Conservation (phyloP, 1,284 basidiomycete species). For the Schizophyllum commune region DNA sequence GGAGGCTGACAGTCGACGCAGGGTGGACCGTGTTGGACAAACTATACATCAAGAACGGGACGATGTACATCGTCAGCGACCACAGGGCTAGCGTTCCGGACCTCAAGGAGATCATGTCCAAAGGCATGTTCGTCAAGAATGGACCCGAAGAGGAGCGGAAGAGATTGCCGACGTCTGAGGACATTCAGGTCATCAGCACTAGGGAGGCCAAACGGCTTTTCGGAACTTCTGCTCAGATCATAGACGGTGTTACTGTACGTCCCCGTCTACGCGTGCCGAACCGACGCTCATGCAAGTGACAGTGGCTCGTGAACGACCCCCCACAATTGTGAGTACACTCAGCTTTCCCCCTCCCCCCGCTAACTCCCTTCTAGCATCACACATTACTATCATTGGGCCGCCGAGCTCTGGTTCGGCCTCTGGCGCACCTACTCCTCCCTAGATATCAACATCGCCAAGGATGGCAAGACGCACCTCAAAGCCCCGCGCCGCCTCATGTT, state of each 20-base stretch:
- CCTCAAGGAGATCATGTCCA: conserved; percentile 48
- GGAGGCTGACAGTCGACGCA: conserved; percentile 16
- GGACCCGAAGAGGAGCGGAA: conserved; percentile 34
- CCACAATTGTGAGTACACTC: conserved; percentile 63
- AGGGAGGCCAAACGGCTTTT: conserved; percentile 63
- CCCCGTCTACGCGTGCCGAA: neutral
- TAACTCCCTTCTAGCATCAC: conserved; percentile 42
- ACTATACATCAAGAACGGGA: conserved; percentile 70
- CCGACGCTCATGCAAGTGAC: neutral
- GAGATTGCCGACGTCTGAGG: conserved; percentile 64
- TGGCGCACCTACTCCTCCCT: conserved; percentile 84
- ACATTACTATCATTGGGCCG: conserved; percentile 81
- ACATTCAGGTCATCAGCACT: conserved; percentile 70
- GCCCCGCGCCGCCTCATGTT: conserved; percentile 70
- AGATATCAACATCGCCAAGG: conserved; percentile 48
- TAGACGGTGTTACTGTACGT: conserved; percentile 65
- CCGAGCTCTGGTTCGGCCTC: conserved; percentile 82
- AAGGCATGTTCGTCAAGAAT: conserved; percentile 39
- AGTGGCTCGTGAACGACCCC: conserved; percentile 78
- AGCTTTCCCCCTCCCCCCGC: conserved; percentile 4
- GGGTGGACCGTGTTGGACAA: conserved; percentile 84
- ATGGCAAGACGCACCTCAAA: conserved; percentile 64
- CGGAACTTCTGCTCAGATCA: conserved; percentile 49
- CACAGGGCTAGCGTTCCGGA: conserved; percentile 47
- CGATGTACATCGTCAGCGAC: conserved; percentile 66